Evolutionary conservation across 2,329 filamentous ascomycete species (phyloP).

Genomic region (Leptographium procerum): DNA sequence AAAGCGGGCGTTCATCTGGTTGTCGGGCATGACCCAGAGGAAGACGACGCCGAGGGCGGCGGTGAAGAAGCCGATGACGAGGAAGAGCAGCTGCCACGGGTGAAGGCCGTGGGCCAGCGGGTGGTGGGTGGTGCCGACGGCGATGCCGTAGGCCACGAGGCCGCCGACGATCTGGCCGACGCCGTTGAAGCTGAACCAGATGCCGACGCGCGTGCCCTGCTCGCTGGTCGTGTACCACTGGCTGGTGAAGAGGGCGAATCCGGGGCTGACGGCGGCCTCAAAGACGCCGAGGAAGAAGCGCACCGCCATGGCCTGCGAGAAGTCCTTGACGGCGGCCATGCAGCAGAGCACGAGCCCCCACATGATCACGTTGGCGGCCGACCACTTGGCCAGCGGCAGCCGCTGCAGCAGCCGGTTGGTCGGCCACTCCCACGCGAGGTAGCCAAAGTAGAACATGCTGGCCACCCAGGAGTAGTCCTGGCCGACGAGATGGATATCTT

Average conservation of each 20-base stretch:
- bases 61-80: conserved; percentile 42
- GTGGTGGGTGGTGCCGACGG: conserved; percentile 34
- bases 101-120: conserved; percentile 25
- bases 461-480: conserved; percentile 39
- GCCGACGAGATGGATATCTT: conserved; percentile 29
- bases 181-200: conserved; percentile 54
- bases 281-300: conserved; percentile 59
- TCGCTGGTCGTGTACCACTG: conserved; percentile 65
- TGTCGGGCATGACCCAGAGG: conserved; percentile 35
- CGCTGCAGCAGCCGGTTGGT: conserved; percentile 53
- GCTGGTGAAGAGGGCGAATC: conserved; percentile 55
- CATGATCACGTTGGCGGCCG: conserved; percentile 49
- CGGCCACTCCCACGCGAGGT: conserved; percentile 51
- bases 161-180: conserved; percentile 28
- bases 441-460: conserved; percentile 38
- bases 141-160: conserved; percentile 28
- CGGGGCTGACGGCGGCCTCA: conserved; percentile 57
- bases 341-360: conserved; percentile 49
- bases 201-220: conserved; percentile 48
- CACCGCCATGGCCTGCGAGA: conserved; percentile 49
- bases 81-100: conserved; percentile 54
- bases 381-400: conserved; percentile 56
- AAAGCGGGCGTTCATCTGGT: conserved; percentile 27
- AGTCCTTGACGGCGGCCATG: conserved; percentile 51
- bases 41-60: conserved; percentile 35